Evolutionary conservation across 306 rosid species (phyloP), one percentile per base, ranked within the genome.

Genomic region (Begonia peltatifolia): DNA sequence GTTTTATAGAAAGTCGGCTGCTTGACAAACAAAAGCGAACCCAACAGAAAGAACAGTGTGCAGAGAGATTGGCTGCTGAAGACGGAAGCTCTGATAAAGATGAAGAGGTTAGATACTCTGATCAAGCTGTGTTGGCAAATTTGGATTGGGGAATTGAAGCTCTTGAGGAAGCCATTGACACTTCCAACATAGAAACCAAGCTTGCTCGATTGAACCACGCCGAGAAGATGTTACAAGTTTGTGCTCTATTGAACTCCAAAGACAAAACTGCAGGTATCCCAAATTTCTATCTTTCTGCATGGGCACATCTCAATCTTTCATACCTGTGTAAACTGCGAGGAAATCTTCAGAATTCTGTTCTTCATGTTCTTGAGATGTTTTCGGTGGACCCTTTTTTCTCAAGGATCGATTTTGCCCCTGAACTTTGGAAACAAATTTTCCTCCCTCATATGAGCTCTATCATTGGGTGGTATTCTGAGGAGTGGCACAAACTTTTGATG

Each of bases 121-220:
- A 89, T 72, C 97, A 89, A 63, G 95, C 95, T 30, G 94, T 89
- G 9, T 50, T 89, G 42, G 95, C 95, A 18, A 85, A 89, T 65
- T 76, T 89, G 54, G 97, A 85, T 59, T 82, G 97, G 97, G 97
- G 90, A 11, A 85, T 89, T 52, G 97, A 89, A 62, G 94, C 95
- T 13, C 84, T 89, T 46, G 94, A 85, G 71, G 97, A 89, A 76
- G 90, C 97, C 42, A 77, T 89, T n/a, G 57, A 69, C 43, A 89
- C 94, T 11, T 89, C 74, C 10, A 85, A 85, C 38, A 68, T 74
- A 77, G 97, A 85, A 68, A 82, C 95, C 46, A 89, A 85, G 70
- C 87, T 78, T 56, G 95, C 97, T 0, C 67, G 95, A 9, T 71
- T 89, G 22, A 95, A 84, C 54, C 68, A 89, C 56, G 94, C 95